Percentiles rank a stretch among this genome's conserved stretches.
Evolutionary conservation across 1,284 basidiomycete species (phyloP).

Genomic region (Volvariella volvacea): DNA sequence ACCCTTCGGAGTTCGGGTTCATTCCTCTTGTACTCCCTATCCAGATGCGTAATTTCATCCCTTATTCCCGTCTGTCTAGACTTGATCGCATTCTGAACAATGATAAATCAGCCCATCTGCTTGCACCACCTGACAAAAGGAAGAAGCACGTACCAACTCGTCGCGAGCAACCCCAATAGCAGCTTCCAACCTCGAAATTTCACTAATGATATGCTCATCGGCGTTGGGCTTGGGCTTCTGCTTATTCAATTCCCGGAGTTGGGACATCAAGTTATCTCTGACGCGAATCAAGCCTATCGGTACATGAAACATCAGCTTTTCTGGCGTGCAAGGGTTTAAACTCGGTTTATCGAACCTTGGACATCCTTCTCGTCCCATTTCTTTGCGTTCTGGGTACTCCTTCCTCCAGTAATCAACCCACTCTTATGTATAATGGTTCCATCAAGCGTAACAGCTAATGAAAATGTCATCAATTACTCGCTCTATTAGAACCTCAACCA

Average conservation of each 20-base stretch:
- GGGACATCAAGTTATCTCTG: conserved; percentile 71
- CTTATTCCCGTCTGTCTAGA: conserved; percentile 64
- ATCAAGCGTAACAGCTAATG: conserved; percentile 88
- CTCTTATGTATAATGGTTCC: conserved; percentile 98
- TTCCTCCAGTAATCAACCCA: conserved; percentile 94
- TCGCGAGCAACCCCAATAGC: conserved; percentile 70
- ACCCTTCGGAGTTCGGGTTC: conserved; percentile 67
- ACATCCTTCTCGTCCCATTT: conserved; percentile 95
- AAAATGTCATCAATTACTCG: conserved; percentile 3
- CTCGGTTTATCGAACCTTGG: conserved; percentile 46
- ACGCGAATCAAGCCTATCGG: conserved; percentile 59
- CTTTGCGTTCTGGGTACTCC: conserved; percentile 66
- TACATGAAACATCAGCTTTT: no score
- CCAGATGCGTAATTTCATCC: conserved; percentile 74
- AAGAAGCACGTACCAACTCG: conserved; percentile 59
- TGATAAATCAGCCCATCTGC: not conserved
- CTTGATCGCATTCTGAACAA: conserved; percentile 51
- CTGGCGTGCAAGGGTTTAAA: no score
- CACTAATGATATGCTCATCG: conserved; percentile 74
- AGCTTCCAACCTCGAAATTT: conserved; percentile 78
- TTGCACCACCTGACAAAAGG: no score
- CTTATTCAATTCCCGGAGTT: conserved; percentile 78
- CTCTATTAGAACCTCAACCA: conserved; percentile 4
- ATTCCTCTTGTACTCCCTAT: conserved; percentile 63
- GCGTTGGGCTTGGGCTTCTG: conserved; percentile 76